Base-by-base conservation (phyloP, 2,329 filamentous ascomycete genomes). In the Hypoxylon sp. region DNA sequence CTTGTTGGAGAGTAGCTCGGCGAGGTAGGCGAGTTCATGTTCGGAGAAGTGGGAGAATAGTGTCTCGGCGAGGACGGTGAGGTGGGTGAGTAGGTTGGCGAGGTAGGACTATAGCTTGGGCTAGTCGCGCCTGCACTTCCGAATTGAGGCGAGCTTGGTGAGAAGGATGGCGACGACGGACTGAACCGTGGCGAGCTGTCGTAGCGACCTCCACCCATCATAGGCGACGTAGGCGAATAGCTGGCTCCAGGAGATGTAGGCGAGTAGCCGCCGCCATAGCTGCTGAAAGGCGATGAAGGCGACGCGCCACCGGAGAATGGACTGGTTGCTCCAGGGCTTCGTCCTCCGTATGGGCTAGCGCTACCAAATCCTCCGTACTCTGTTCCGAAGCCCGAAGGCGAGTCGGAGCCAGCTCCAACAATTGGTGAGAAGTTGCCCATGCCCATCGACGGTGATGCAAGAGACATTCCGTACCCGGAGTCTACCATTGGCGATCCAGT, bases 401-500 rank as follows among this genome's bases (percentile, higher is more conserved):
- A 86, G 68, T 93, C 92, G 61, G 94, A 95, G 29, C 91, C 92
- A 56, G 88, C 86, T 69, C 87, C 87, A 73, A 92, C 89, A 76
- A 96, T 93, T 54, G 93, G 93, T 35, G 93, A 96, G 86, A 92
- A 92, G 79, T 88, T 87, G 77, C 84, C 88, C 75, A 84, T 85
- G 68, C 82, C 88, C 71, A 78, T 76, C 8, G 77, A 75, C 5
- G 89, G 88, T n/a, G 89, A 89, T 70, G 84, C 87, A 72, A 90
- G 83, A 71, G 87, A 87, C 75, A 89, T 80, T 74, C 76, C 75
- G 46, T 89, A 90, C 55, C 91, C 91, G 42, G 88, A 89, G 74
- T 94, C 91, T 6, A 86, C 87, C 81, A 94, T 91, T 3, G 93
- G 93, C 54, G 92, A 95, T 47, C 92, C 92, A 24, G 90, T 92